Evolutionary conservation across 2,329 filamentous ascomycete species (phyloP), one percentile per base, ranked within the genome.

Genomic region (Thelonectria olida): DNA sequence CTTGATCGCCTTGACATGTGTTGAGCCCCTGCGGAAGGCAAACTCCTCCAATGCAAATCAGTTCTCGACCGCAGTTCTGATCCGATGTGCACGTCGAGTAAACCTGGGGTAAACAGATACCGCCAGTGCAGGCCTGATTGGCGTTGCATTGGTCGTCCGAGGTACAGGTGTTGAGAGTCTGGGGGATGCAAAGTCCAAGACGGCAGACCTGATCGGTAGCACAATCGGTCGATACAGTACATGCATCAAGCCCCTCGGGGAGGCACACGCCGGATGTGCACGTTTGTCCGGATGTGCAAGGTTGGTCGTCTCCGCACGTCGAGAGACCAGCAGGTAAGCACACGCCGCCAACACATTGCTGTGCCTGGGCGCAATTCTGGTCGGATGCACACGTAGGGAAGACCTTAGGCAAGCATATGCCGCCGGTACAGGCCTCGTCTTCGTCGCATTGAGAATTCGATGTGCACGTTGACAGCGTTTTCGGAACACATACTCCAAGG

Each of bases 171-270:
- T 25, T n/a, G 5, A 62, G 36, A 2, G 19, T 20, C 6, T 51
- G 20, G 15, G 61, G 55, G 9, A 59, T 53, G 20, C 61, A 63
- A 7, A 58, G 23, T 5, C 34, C 56, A 8, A 61, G 56, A 9
- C 49, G 48, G 17, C 61, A 63, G n/a, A 61, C 47, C 13, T 54
- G 41, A 10, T 9, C 22, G 7, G 25, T 22, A 2, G 20, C 36
- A 17, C 59, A 62, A 19, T 58, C 49, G 7, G 20, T 57, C 54
- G 2, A 20, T n/a, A 9, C 10, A 15, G 7, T 54, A 62, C 13
- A 15, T 23, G 6, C 25, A 22, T 2, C 58, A 12, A 1, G 10
- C 36, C 7, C n/a, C 17, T 4, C 22, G 9, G 59, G 59, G 8
- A 62, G 10, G 12, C 59, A 62, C 15, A 62, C 42, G 20, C 59